Evolutionary conservation across 73 alveolate genomes (phyloP).

Genomic region (Stentor roeselii): DNA sequence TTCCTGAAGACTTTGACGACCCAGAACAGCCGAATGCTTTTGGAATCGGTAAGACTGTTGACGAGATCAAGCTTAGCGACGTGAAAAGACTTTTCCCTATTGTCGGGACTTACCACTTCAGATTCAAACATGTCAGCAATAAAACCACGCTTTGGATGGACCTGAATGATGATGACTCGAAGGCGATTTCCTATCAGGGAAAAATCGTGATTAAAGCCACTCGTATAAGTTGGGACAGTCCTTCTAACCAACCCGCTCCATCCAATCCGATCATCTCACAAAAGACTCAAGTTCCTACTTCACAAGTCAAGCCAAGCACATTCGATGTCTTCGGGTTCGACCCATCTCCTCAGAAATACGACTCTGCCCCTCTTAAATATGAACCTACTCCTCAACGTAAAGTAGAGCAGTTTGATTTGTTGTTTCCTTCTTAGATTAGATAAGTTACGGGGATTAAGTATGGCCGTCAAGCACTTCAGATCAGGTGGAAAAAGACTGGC

Average conservation of each 20-base stretch:
- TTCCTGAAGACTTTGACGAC: conserved; percentile 51
- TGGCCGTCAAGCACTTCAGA: too few species aligned
- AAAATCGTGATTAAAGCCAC: conserved; percentile 35
- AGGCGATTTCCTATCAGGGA: conserved; percentile 16
- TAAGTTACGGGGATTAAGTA: too few species aligned
- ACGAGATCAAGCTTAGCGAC: conserved; percentile 35
- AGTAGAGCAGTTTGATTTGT: background rate
- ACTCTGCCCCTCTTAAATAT: too few species aligned
- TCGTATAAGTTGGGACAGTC: conserved; percentile 35
- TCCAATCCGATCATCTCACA: background rate
- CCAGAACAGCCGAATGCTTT: conserved; percentile 43
- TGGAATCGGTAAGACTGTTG: conserved; percentile 27
- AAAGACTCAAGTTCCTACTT: background rate
- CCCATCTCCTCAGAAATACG: background rate
- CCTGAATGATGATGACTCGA: conserved; percentile 30
- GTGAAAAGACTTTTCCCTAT: conserved; percentile 36
- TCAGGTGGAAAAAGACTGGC: too few species aligned
- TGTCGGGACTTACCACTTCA: conserved; percentile 43
- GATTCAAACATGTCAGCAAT: conserved; percentile 30
- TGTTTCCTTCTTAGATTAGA: background rate
- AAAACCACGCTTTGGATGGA: conserved; percentile 40
- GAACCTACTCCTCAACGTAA: background rate
- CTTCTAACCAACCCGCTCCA: background rate
- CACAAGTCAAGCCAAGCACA: background rate
- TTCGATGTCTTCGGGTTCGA: background rate